These are phyloP conservation scores for Breviolum minutum DNA, from an alignment of 73 alveolate genomes.

Conservation along the genomic window DNA sequence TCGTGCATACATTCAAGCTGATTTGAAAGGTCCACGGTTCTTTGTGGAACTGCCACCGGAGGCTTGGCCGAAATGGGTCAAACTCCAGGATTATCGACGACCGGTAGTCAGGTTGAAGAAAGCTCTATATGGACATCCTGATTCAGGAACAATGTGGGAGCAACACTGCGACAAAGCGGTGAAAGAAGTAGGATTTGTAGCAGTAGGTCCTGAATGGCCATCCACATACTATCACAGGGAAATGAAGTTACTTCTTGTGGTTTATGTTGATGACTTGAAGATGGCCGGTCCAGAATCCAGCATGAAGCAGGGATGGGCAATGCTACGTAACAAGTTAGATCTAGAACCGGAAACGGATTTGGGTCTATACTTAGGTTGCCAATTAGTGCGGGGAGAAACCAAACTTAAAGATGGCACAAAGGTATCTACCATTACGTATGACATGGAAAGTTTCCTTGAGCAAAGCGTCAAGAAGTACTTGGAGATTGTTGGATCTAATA, in stretches of 20 bases:
- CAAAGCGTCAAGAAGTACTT: neutral
- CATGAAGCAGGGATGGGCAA: neutral
- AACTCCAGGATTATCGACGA: neutral
- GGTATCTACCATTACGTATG: neutral
- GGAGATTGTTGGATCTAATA: neutral
- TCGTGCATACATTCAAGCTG: conserved; percentile 16
- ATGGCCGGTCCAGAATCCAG: neutral
- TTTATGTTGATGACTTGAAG: conserved; percentile 47
- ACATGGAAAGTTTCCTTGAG: conserved; percentile 14
- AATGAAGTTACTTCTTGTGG: neutral
- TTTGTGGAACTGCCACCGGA: neutral
- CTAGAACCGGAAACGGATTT: conserved; percentile 23
- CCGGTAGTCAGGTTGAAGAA: neutral
- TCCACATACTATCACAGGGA: neutral
- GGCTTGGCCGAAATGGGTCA: neutral
- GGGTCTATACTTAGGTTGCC: conserved; percentile 19
- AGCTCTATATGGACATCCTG: conserved; percentile 27
- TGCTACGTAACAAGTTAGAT: neutral
- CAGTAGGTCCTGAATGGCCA: conserved; percentile 46
- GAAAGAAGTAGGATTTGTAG: neutral
- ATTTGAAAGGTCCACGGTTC: neutral
- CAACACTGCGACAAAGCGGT: neutral
- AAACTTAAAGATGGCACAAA: neutral
- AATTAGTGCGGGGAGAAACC: neutral
- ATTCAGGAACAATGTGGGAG: conserved; percentile 32